phyloP scores from a whole-genome alignment of 768 basidiomycete species.

The Suillus tomentosus region DNA sequence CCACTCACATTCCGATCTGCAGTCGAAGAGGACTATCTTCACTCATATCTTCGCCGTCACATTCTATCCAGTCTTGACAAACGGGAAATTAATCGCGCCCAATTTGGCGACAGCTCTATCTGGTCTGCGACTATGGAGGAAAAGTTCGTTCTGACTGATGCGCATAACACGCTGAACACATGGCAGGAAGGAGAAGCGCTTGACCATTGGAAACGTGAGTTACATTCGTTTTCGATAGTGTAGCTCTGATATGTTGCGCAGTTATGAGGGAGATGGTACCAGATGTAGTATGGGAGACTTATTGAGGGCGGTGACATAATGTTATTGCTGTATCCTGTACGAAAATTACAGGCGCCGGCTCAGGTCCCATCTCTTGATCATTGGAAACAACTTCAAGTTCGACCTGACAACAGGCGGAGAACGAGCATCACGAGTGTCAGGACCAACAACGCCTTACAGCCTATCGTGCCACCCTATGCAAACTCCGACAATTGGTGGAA shows the following conservation, averaged over 20 bases:
- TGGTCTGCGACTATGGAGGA: slow-evolving; percentile 36
- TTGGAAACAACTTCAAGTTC: not conserved
- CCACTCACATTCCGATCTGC: slow-evolving; percentile 63
- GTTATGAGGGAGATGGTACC: slow-evolving; percentile 83
- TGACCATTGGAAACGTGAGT: slow-evolving; percentile 77
- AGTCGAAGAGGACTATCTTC: slow-evolving; percentile 59
- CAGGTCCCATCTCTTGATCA: not conserved
- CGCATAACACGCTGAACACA: slow-evolving; percentile 58
- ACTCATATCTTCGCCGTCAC: slow-evolving; percentile 64
- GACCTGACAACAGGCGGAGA: not conserved
- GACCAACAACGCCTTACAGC: not conserved
- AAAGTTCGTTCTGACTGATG: slow-evolving; percentile 62
- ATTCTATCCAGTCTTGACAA: slow-evolving; percentile 52
- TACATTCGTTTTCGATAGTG: slow-evolving; percentile 9
- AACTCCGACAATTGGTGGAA: not conserved
- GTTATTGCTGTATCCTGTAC: not conserved
- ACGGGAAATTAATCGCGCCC: slow-evolving; percentile 55
- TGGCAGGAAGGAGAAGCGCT: slow-evolving; percentile 67
- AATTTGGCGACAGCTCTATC: slow-evolving; percentile 33
- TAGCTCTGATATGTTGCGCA: slow-evolving; percentile 26
- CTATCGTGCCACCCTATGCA: not conserved
- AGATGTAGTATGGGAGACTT: slow-evolving; percentile 76
- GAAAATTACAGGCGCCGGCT: not conserved
- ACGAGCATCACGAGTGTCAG: not conserved
- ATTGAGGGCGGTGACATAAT: slow-evolving; percentile 39